Base-by-base conservation (phyloP, 2,329 filamentous ascomycete species). In the Kalaharituber pfeilii region DNA sequence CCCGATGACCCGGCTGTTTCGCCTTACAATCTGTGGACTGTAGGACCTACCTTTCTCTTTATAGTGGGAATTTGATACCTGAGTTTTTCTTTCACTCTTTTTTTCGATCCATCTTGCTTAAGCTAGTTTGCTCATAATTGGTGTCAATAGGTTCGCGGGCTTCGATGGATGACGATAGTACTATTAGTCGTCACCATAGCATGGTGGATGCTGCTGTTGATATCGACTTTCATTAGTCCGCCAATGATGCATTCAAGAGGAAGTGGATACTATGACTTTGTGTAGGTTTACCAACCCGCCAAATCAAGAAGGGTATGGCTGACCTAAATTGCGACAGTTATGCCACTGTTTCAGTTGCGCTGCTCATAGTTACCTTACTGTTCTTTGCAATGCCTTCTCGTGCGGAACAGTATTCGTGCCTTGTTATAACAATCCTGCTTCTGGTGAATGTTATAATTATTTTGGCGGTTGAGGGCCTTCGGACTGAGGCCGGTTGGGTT, bases 171-270 rank as follows among this genome's bases (percentile, higher is more conserved):
- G 57, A 89, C 86, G 4, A 73, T 94, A 53, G 63, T 86, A 33
- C 84, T 95, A 65, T 73, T 89, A 20, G 67, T 79, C 51, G 66
- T 88, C 62, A 84, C 80, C 54, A 86, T 93, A 64, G 64, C 86
- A n/a, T 96, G 89, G 89, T 96, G 91, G 89, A 75, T 86, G 8
- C 68, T 95, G 53, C 73, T 94, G 29, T 75, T 98, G n/a, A 79
- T 95, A 15, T 86, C 86, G 53, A 80, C 83, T 60, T 98, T 98
- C 69, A 81, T 93, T 62, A 94, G 85, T 52, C 87, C 87, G 13
- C 89, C 89, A 0, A 81, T 82, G 49, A 80, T 96, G 66, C 80
- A 91, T 66, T 84, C 81, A 8, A 80, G 86, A 52, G 91, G 91
- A 4, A 91, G 87, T n/a, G 86, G 85, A 36, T 98, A 94, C 75